Percentiles rank a stretch among this genome's conserved stretches.
phyloP scores from a whole-genome alignment of 352 stramenopile species.

The Phytophthora pini region DNA sequence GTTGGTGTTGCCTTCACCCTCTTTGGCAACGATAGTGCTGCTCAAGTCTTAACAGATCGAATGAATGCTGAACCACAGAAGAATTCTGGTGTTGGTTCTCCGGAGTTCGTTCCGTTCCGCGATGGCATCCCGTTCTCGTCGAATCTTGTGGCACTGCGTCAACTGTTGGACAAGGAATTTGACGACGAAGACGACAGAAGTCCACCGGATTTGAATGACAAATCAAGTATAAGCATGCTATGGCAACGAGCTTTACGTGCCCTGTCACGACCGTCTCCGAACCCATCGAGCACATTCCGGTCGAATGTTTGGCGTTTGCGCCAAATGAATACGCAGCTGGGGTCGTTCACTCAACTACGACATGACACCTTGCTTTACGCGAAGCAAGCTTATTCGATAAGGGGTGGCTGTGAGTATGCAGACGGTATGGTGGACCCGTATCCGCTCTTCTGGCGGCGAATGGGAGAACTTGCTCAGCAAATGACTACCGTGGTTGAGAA shows the following conservation, averaged over 20 bases:
- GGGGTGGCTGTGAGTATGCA: conserved; percentile 27
- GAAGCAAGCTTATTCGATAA: conserved; percentile 25
- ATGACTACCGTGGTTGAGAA: conserved; percentile 3
- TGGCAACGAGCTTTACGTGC: conserved; percentile 30
- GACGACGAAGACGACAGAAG: background rate
- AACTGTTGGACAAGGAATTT: conserved; percentile 27
- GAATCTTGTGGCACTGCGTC: conserved; percentile 29
- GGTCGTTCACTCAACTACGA: conserved; percentile 34
- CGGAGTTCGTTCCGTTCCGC: conserved; percentile 15
- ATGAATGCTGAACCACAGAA: background rate
- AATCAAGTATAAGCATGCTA: conserved; percentile 26
- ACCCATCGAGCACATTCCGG: conserved; percentile 20
- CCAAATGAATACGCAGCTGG: conserved; percentile 40
- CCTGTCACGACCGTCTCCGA: conserved; percentile 25
- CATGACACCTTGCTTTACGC: conserved; percentile 37
- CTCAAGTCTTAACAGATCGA: conserved; percentile 16
- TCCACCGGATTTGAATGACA: background rate
- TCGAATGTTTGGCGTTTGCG: conserved; percentile 18
- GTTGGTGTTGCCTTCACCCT: conserved; percentile 33
- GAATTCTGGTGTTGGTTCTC: background rate
- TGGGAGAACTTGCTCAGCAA: conserved; percentile 1
- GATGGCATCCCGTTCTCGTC: conserved; percentile 29
- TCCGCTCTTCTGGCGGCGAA: conserved; percentile 26
- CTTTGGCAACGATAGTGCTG: conserved; percentile 28
- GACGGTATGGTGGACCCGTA: conserved; percentile 37